A percentile compares a stretch with the other conserved stretches of the same genome.
Conservation (phyloP, 192 early-diverging fungal species). For the Coemansia sp. region DNA sequence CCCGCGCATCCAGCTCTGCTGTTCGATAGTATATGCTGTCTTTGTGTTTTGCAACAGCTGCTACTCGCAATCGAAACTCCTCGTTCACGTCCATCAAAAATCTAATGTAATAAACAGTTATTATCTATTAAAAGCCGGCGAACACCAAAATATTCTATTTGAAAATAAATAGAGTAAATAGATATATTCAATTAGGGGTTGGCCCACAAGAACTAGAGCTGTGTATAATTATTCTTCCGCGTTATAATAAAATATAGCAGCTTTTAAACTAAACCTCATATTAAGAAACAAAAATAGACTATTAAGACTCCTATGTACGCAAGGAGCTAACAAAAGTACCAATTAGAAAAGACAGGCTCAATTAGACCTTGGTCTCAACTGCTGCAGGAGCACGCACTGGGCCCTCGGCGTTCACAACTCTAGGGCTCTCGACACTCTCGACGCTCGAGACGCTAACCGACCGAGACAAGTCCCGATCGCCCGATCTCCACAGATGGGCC, state of each 20-base stretch:
- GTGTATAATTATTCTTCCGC: not conserved
- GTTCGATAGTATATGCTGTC: conserved; percentile 46
- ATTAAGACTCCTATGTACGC: too few species aligned
- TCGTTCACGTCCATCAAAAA: conserved; percentile 1
- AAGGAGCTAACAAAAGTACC: too few species aligned
- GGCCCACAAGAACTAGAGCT: too few species aligned
- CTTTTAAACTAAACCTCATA: not conserved
- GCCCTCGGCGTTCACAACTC: conserved; percentile 19
- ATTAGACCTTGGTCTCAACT: conserved; percentile 51
- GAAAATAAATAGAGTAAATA: too few species aligned
- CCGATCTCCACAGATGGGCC: conserved; percentile 34
- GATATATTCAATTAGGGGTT: too few species aligned
- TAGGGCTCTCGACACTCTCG: conserved; percentile 25
- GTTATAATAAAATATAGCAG: not conserved
- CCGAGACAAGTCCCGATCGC: conserved; percentile 9
- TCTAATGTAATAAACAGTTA: too few species aligned
- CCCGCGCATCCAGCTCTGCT: conserved; percentile 10
- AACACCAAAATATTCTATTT: too few species aligned
- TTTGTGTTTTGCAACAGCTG: conserved; percentile 10
- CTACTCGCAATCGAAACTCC: conserved; percentile 10
- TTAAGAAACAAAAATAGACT: too few species aligned
- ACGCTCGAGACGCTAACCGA: conserved; percentile 42
- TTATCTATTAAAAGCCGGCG: too few species aligned
- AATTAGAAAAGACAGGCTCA: not conserved
- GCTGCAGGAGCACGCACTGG: conserved; percentile 23